phyloP scores from a whole-genome alignment of 495 filamentous ascomycete genomes.

The Neurospora sp. region DNA sequence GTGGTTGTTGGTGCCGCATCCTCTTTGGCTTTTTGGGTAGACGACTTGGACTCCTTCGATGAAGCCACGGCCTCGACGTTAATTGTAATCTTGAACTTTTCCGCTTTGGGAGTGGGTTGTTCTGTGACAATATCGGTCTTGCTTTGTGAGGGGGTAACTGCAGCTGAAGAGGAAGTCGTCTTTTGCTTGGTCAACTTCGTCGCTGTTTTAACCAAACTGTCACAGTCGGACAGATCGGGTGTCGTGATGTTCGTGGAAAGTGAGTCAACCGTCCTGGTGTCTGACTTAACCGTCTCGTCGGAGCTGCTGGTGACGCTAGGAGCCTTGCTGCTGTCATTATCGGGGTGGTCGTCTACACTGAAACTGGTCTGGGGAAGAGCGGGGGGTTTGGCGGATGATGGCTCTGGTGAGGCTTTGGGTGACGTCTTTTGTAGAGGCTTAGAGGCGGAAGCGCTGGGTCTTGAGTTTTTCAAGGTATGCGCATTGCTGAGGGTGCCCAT shows the following conservation, averaged over 20 bases:
- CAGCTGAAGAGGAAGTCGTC: not conserved
- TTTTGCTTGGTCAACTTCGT: not conserved
- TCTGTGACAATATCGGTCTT: not conserved
- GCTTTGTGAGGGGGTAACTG: not conserved
- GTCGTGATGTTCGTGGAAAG: slow-evolving; percentile 2
- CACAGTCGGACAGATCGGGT: not conserved
- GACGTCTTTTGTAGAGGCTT: not conserved
- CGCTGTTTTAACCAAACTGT: not conserved
- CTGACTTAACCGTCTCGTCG: slow-evolving; percentile 3
- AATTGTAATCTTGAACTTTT: not conserved
- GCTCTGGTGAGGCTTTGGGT: not conserved
- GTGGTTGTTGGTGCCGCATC: not conserved
- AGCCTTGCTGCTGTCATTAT: not conserved
- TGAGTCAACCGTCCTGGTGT: not conserved
- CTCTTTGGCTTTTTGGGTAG: not conserved
- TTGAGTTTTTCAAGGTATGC: not conserved
- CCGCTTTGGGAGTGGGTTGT: not conserved
- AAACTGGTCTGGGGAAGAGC: not conserved
- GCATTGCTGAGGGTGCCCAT: not conserved
- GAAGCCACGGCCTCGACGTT: not conserved
- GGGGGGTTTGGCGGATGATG: not conserved
- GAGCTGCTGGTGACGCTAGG: not conserved
- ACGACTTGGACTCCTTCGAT: not conserved
- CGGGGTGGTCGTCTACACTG: not conserved
- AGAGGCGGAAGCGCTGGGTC: not conserved